phyloP scores from a whole-genome alignment of 768 basidiomycete species.

The Boletus fagicola region DNA sequence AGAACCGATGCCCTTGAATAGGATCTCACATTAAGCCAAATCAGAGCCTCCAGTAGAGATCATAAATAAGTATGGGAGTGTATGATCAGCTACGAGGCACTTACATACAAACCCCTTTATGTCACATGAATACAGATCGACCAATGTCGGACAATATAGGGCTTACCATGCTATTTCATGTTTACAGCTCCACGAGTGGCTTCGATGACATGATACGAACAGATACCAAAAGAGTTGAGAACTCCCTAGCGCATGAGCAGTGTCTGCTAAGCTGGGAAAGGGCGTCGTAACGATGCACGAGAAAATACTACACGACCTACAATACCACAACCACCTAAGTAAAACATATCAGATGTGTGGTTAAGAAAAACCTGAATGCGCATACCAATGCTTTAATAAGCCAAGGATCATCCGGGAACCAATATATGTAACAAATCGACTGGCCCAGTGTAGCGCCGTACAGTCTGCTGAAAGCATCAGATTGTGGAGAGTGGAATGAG shows the following conservation, averaged over 20 bases:
- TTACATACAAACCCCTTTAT: slow-evolving; percentile 9
- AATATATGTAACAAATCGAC: slow-evolving; percentile 3
- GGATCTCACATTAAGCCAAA: background rate
- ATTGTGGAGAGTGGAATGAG: background rate
- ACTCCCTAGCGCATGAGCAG: slow-evolving; percentile 1
- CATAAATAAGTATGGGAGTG: background rate
- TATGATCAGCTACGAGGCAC: background rate
- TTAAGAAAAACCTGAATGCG: background rate
- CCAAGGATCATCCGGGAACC: slow-evolving; percentile 12
- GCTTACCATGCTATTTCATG: slow-evolving; percentile 3
- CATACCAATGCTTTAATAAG: slow-evolving; percentile 6
- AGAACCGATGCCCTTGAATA: too few species aligned
- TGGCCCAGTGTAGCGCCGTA: slow-evolving; percentile 16
- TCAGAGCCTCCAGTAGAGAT: background rate
- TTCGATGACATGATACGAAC: slow-evolving; percentile 4
- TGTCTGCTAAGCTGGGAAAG: slow-evolving; percentile 8
- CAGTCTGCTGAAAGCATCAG: slow-evolving; percentile 1
- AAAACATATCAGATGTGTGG: background rate
- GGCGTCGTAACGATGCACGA: background rate
- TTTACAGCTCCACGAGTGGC: background rate
- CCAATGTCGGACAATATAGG: too few species aligned
- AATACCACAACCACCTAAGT: slow-evolving; percentile 1
- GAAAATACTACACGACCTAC: background rate
- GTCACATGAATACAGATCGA: background rate
- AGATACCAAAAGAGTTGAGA: background rate